Percentiles rank a stretch among this genome's conserved stretches.
Conservation (phyloP, 331 rosid genomes). For the Quercus phellos region DNA sequence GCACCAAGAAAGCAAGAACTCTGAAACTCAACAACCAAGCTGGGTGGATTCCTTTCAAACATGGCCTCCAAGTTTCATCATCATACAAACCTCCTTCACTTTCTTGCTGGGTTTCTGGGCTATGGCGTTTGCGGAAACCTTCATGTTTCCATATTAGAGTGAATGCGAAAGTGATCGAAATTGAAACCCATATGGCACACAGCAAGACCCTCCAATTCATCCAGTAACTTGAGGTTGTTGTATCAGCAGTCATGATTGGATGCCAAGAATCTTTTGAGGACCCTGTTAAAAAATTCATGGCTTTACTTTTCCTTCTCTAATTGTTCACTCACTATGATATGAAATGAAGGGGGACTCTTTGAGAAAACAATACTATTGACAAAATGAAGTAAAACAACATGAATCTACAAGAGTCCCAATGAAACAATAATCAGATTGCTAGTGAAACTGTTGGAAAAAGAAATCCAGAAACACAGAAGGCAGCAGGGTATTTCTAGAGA, state of each 20-base stretch:
- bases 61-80: constrained; percentile 92
- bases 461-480: constrained; percentile 7
- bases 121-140: constrained; percentile 25
- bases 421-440: background rate
- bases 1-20: constrained; percentile 68
- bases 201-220: constrained; percentile 77
- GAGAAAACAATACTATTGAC: background rate
- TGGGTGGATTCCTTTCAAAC: constrained; percentile 83
- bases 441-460: background rate
- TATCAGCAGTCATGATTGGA: constrained; percentile 73
- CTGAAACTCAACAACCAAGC: constrained; percentile 88
- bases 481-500: constrained; percentile 1
- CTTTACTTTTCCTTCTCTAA: constrained; percentile 15
- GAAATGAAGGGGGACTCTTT: constrained; percentile 17
- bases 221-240: constrained; percentile 76
- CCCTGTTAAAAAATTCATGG: constrained; percentile 73
- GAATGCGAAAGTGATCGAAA: constrained; percentile 38
- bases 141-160: constrained; percentile 56
- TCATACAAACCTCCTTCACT: constrained; percentile 56
- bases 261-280: constrained; percentile 70
- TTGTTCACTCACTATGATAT: constrained; percentile 11
- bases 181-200: constrained; percentile 58
- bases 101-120: constrained; percentile 31
- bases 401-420: background rate
- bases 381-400: background rate